phyloP scores from a whole-genome alignment of 768 basidiomycete species.

The Boletus reticuloceps region DNA sequence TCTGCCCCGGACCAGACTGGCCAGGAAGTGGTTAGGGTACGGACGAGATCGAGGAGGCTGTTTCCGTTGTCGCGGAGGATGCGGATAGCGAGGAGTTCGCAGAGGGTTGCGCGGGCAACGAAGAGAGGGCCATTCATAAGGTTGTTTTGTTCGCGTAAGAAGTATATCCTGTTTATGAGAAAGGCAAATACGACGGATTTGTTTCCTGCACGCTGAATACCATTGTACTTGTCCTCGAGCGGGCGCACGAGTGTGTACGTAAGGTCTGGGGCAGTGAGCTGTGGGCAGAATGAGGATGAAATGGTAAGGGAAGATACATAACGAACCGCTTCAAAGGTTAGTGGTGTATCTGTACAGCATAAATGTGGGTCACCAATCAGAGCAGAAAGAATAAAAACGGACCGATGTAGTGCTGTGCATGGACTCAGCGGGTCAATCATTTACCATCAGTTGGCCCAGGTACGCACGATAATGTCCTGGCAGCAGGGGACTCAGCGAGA shows the following conservation, averaged over 20 bases:
- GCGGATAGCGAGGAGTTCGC: slow-evolving; percentile 86
- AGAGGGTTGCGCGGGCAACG: slow-evolving; percentile 72
- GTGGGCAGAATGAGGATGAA: slow-evolving; percentile 13
- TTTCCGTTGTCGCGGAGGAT: slow-evolving; percentile 71
- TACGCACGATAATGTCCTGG: slow-evolving; percentile 61
- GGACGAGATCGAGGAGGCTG: slow-evolving; percentile 63
- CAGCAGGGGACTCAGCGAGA: slow-evolving; percentile 11
- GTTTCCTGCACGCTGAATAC: slow-evolving; percentile 71
- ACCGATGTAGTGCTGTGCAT: slow-evolving; percentile 67
- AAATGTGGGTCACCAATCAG: background rate
- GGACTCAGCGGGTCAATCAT: slow-evolving; percentile 3
- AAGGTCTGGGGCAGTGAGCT: slow-evolving; percentile 84
- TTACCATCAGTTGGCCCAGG: background rate
- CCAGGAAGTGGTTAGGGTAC: slow-evolving; percentile 79
- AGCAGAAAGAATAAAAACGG: slow-evolving; percentile 11
- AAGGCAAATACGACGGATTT: slow-evolving; percentile 85
- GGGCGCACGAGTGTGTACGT: slow-evolving; percentile 90
- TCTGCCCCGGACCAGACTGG: slow-evolving; percentile 77
- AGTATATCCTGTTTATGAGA: slow-evolving; percentile 84
- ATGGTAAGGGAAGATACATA: background rate
- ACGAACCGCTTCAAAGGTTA: slow-evolving; percentile 76
- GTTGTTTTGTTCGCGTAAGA: slow-evolving; percentile 67
- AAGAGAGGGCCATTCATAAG: slow-evolving; percentile 70
- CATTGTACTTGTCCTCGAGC: slow-evolving; percentile 80
- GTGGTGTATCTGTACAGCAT: slow-evolving; percentile 65